Percentiles rank a stretch among this genome's conserved stretches.
Conservation (phyloP, 2,329 filamentous ascomycete species). For the Botryotinia globosa region DNA sequence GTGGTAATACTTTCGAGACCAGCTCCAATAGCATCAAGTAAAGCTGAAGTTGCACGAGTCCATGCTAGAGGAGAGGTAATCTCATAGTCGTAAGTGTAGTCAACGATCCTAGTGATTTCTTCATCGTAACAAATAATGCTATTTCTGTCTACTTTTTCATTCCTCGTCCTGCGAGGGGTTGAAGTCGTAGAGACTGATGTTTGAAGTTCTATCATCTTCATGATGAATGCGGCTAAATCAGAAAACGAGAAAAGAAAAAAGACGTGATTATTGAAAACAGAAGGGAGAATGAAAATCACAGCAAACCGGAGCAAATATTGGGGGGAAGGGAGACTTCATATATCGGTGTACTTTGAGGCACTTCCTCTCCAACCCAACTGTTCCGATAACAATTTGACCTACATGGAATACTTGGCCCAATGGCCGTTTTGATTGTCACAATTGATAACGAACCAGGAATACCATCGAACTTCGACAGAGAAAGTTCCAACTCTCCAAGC, state of each 20-base stretch:
- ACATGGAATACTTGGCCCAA: slow-evolving; percentile 11
- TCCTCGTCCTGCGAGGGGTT: neutral
- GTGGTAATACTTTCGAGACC: slow-evolving; percentile 25
- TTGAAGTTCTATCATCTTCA: slow-evolving; percentile 19
- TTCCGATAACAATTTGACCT: neutral
- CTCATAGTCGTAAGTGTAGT: slow-evolving; percentile 28
- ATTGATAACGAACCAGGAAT: neutral
- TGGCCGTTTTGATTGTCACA: neutral
- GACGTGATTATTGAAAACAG: neutral
- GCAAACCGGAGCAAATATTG: neutral
- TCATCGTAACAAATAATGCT: slow-evolving; percentile 23
- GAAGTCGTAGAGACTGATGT: neutral
- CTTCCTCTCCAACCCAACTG: neutral
- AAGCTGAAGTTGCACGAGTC: slow-evolving; percentile 22
- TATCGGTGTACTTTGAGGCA: neutral
- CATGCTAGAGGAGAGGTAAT: slow-evolving; percentile 21
- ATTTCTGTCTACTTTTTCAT: slow-evolving; percentile 5
- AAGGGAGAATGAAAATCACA: neutral
- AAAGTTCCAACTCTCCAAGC: neutral
- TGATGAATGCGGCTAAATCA: neutral
- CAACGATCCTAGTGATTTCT: slow-evolving; percentile 25
- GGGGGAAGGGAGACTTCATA: neutral
- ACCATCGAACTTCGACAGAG: neutral
- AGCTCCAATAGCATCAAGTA: slow-evolving; percentile 31
- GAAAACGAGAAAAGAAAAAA: neutral